phyloP scores from a whole-genome alignment of 495 filamentous ascomycete species.

The Bombardia bombarda region DNA sequence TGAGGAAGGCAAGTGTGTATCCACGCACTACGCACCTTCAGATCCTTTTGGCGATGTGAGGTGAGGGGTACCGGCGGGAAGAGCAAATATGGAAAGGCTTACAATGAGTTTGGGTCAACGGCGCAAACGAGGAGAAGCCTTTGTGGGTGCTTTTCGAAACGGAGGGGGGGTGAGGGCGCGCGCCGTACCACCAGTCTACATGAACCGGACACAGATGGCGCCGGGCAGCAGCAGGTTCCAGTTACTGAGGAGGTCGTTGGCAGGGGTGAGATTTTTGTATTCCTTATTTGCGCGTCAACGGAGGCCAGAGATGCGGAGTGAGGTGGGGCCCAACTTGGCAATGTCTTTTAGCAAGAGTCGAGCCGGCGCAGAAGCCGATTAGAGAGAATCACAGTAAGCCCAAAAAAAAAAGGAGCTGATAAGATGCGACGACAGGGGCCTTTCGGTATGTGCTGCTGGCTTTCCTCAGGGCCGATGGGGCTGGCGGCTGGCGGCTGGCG shows the following conservation, averaged over 20 bases:
- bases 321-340: constrained; percentile 5
- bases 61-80: background rate
- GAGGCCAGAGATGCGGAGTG: constrained; percentile 5
- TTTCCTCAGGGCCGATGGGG: no score
- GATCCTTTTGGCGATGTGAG: background rate
- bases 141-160: background rate
- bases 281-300: constrained; percentile 18
- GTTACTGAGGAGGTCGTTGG: constrained; percentile 5
- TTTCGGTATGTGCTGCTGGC: no score
- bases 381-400: background rate
- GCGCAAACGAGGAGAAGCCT: background rate
- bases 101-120: background rate
- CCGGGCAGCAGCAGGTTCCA: constrained; percentile 4
- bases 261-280: constrained; percentile 11
- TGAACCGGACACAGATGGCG: background rate
- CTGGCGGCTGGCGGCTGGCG: no score
- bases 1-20: background rate
- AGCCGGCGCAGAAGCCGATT: background rate
- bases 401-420: background rate
- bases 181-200: constrained; percentile 1
- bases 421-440: background rate
- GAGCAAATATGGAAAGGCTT: constrained; percentile 1
- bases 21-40: background rate
- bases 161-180: constrained; percentile 8
- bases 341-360: background rate